These are phyloP conservation scores for Maudiozyma serrabonitensis DNA, from an alignment of 805 yeast species.

Conservation along the genomic window DNA sequence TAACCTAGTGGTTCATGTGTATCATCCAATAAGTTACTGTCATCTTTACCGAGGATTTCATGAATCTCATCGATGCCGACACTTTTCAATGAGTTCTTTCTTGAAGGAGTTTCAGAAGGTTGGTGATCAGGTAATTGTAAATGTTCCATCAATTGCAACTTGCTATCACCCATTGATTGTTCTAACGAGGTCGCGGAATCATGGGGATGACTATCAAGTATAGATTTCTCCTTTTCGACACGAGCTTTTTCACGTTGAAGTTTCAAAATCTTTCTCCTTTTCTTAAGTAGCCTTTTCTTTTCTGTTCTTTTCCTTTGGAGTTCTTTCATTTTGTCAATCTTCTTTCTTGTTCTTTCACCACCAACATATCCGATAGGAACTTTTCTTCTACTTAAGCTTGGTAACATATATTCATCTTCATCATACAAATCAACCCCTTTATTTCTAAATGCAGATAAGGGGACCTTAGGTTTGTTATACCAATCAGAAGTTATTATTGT, in stretches of 20 bases:
- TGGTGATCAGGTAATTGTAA: background rate
- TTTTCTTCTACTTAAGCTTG: slow-evolving; percentile 22
- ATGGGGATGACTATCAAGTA: slow-evolving; percentile 1
- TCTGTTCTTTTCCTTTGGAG: slow-evolving; percentile 27
- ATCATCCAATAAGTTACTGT: slow-evolving; percentile 13
- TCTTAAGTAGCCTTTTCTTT: slow-evolving; percentile 26
- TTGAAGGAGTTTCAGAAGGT: background rate
- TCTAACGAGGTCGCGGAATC: background rate
- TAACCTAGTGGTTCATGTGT: slow-evolving; percentile 5
- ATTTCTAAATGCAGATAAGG: slow-evolving; percentile 85
- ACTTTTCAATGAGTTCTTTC: slow-evolving; percentile 22
- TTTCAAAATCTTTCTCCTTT: slow-evolving; percentile 26
- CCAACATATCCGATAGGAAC: slow-evolving; percentile 31
- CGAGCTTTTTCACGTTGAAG: slow-evolving; percentile 25
- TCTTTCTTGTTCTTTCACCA: slow-evolving; percentile 27
- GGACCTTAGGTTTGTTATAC: slow-evolving; percentile 45
- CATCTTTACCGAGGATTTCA: slow-evolving; percentile 22
- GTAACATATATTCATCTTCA: slow-evolving; percentile 25
- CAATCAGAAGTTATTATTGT: slow-evolving; percentile 30
- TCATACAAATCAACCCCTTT: slow-evolving; percentile 41
- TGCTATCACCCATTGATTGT: background rate
- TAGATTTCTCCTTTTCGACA: slow-evolving; percentile 17
- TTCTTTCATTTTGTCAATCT: slow-evolving; percentile 29
- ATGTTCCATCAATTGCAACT: background rate
- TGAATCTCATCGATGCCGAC: slow-evolving; percentile 27